Base-by-base conservation (phyloP, 495 filamentous ascomycete genomes). In the Ascodesmis nigricans region DNA sequence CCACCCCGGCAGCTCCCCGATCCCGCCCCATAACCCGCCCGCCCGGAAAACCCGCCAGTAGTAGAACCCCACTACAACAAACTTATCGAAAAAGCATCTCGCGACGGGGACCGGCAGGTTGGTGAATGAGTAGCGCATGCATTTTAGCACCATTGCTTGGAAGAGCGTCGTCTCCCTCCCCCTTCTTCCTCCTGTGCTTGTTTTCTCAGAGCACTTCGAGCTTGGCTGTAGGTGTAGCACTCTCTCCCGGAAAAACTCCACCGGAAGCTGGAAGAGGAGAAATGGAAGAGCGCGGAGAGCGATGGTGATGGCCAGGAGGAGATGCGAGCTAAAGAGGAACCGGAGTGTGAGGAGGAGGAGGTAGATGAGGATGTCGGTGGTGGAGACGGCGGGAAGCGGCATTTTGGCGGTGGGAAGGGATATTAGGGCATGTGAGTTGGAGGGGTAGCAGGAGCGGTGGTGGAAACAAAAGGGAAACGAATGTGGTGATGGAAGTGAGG, bases 91-190 rank as follows among this genome's bases (percentile, higher is more conserved):
- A n/a, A n/a, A n/a, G n/a, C n/a, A 54, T 54, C 39, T 78, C 74
- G 21, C 52, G 56, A 72, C 73, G 78, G 29, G 34, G 30, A n/a
- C 46, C 46, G 22, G 28, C 26, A 5, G 18, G 24, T 6, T 21
- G 17, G 69, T 64, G 47, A 82, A 82, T 17, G 70, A 73, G 60
- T 75, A 81, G 36, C 74, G 66, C 21, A 81, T 69, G 48, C 71
- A 79, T 22, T 73, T 58, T 36, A 79, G 61, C 11, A 78, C 71
- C 24, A 78, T 45, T 47, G 80, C 76, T 45, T 81, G 71, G 45
- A 83, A 83, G 9, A 59, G 54, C 4, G 72, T 64, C 5, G 72
- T 67, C 29, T 76, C 68, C 11, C 50, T 43, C n/a, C n/a, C n/a
- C n/a, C n/a, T n/a, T n/a, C n/a, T n/a, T n/a, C n/a, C n/a, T n/a